These are phyloP conservation scores for Rosa hybrid DNA, from an alignment of 331 rosid species.

Conservation along the genomic window DNA sequence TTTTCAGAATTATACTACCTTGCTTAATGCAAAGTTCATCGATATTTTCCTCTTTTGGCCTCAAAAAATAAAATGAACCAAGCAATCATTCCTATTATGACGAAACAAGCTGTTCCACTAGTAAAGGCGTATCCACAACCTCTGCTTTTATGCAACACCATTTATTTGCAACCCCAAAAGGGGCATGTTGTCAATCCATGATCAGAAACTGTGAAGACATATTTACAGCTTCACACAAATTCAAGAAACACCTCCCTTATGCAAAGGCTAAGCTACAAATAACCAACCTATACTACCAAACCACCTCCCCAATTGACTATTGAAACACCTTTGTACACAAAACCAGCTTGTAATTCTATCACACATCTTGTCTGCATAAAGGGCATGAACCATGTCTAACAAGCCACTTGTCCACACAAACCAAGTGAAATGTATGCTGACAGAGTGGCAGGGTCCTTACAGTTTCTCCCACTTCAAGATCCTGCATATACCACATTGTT, in stretches of 20 bases:
- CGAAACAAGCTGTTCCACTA: background rate
- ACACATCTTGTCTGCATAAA: conserved; percentile 63
- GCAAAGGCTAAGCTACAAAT: background rate
- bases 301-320: background rate
- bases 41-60: background rate
- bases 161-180: background rate
- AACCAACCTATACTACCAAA: background rate
- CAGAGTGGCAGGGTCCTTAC: conserved; percentile 68
- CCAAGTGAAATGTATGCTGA: conserved; percentile 69
- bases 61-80: background rate
- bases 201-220: background rate
- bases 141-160: background rate
- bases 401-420: conserved; percentile 83
- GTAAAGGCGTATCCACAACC: background rate
- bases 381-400: conserved; percentile 72
- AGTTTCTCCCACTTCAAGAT: conserved; percentile 62
- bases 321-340: background rate
- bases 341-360: conserved; percentile 4
- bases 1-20: background rate
- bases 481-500: conserved; percentile 43
- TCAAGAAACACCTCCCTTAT: background rate
- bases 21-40: background rate
- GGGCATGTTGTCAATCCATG: background rate
- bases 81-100: background rate
- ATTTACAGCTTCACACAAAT: background rate